Evolutionary conservation across 257 asterid species (phyloP).

Genomic region (Voacanga thouarsii): DNA sequence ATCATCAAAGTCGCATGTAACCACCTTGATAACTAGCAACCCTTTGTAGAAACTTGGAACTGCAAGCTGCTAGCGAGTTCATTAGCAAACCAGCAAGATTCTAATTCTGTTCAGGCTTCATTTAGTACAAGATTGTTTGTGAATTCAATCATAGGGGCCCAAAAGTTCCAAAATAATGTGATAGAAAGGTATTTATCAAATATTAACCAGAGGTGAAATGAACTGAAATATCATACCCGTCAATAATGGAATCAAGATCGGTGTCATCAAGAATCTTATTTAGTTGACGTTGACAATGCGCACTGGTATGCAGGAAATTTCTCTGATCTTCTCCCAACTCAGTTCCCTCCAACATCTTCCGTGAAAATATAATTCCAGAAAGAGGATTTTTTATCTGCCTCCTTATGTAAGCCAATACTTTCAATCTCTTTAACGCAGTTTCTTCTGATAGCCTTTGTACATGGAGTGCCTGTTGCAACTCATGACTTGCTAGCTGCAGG

Average conservation of each 20-base stretch:
- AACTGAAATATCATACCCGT: constrained; percentile 49
- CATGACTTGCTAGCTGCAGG: constrained; percentile 91
- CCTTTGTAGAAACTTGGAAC: neutral
- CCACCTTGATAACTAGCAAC: neutral
- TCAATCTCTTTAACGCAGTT: constrained; percentile 68
- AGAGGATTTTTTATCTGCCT: constrained; percentile 81
- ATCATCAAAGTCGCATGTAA: neutral
- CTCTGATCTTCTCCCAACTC: constrained; percentile 71
- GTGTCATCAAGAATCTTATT: constrained; percentile 86
- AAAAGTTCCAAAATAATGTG: neutral
- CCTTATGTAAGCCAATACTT: constrained; percentile 68
- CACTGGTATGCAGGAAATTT: constrained; percentile 53
- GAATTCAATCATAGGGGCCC: neutral
- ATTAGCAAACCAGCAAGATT: neutral
- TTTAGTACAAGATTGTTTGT: neutral
- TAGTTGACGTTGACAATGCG: constrained; percentile 80
- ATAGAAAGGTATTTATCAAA: neutral
- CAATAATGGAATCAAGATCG: constrained; percentile 85
- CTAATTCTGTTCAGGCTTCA: neutral
- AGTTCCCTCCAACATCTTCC: constrained; percentile 82
- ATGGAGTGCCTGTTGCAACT: constrained; percentile 90
- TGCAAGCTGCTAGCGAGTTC: neutral
- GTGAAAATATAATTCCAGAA: constrained; percentile 80
- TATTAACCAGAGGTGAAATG: neutral
- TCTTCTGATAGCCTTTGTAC: constrained; percentile 75